Evolutionary conservation across 371 early-diverging fungal species (phyloP), one percentile per base, ranked within the genome.

Genomic region (Mucor circinelloides): DNA sequence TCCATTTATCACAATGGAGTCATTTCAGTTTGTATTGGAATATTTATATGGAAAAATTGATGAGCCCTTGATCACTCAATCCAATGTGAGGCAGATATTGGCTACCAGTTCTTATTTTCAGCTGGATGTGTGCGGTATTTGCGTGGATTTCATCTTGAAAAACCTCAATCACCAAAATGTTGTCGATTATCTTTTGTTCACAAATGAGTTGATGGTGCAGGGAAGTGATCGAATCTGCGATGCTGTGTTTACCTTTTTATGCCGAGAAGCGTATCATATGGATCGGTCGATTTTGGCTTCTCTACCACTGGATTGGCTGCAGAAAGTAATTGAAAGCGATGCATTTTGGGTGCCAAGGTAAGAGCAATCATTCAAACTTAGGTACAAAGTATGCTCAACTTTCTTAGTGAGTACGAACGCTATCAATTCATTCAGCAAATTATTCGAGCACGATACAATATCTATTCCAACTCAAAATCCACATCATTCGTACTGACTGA

Each of bases 41-140:
- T 74, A 87, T 40, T 68, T 85, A 0, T 85, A 83, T 64, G 84
- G 83, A 23, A 75, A 79, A 38, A 59, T 81, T 2, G 71, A 74
- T 5, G 79, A 81, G 8, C 75, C 77, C 2, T 58, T 31, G 9
- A 80, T 85, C 19, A 73, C 68, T 15, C 69, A 68, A 10, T 63
- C 66, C 9, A 86, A 83, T 66, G 86, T 82, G 23, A 62, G 74
- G 12, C 77, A 75, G 58, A 76, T 85, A 10, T 68, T 86, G 15
- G 88, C 89, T 0, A 85, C 90, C 0, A 84, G 87, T 42, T 83
- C 85, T 25, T 91, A 85, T 66, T 88, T 91, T 60, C 83, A 83
- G 19, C 70, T 90, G 58, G 74, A 76, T 32, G 71, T 89, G 60
- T 80, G 80, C 58, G 79, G 84, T 15, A 67, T 80, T 21, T 84